Evolutionary conservation across 257 asterid species (phyloP), one percentile per base, ranked within the genome.

Genomic region (Asclepias syriaca): DNA sequence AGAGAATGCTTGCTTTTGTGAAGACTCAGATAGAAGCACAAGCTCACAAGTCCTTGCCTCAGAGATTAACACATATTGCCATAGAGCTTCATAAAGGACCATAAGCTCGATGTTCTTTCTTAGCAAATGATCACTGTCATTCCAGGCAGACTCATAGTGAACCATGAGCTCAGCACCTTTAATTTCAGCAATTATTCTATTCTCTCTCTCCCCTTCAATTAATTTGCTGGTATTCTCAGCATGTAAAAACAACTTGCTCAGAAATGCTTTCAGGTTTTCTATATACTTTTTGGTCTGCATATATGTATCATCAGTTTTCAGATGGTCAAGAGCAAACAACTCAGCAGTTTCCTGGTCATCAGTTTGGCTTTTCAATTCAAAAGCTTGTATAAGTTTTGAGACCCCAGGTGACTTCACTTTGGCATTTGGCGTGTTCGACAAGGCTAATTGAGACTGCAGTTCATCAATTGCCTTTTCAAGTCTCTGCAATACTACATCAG

Each of bases 351-450:
- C 92, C 67, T 77, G 74, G 76, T 86, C 96, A 73, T 89, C 94
- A 63, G 74, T 70, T 5, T 81, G 79, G 68, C 57, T 71, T 73
- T 87, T 89, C 55, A 90, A 57, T 88, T 91, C 98, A 77, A 91
- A 94, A 78, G 96, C 90, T 64, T 91, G 93, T 85, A 91, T 91
- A 82, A 93, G 89, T 80, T 78, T 86, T 56, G 96, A 93, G 70
- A 93, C 94, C 82, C 87, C 90, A 77, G 93, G 80, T 51, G 91
- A 72, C 72, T 37, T 88, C 48, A 68, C 75, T 80, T 85, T 84
- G 70, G 79, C 85, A 66, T 71, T 80, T 13, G 92, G 84, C 69
- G 73, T 83, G 68, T 84, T 78, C 79, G 79, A 79, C 70, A 90
- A 87, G 71, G 82, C 80, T 14, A 81, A 79, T 49, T 84, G 84